phyloP scores from a whole-genome alignment of 1,284 basidiomycete genomes.

The Stereum hirsutum region DNA sequence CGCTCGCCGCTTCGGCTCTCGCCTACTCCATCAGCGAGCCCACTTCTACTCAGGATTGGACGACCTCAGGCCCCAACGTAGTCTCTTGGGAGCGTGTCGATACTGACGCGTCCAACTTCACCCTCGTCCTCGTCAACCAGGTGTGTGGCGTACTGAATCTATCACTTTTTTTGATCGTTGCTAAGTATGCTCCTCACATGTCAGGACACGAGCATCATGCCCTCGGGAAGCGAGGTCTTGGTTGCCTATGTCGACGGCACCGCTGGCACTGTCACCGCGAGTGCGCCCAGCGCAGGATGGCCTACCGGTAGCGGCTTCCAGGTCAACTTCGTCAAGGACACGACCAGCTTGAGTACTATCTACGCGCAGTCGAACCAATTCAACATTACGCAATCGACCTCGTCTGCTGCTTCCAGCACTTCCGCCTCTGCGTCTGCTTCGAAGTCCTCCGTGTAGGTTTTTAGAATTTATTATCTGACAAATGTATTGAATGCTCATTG shows the following conservation, averaged over 20 bases:
- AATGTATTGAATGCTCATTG: too few species aligned
- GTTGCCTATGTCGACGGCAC: constrained; percentile 38
- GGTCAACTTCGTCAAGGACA: constrained; percentile 57
- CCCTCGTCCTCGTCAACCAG: constrained; percentile 56
- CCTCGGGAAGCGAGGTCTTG: constrained; percentile 32
- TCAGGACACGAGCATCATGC: constrained; percentile 21
- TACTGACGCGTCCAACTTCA: constrained; percentile 62
- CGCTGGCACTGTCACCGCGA: constrained; percentile 24
- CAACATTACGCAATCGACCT: constrained; percentile 31
- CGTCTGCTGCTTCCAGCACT: not conserved
- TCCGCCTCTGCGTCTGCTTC: too few species aligned
- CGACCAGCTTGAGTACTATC: constrained; percentile 35
- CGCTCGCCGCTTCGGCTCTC: constrained; percentile 42
- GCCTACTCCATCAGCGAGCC: constrained; percentile 59
- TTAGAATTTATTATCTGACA: too few species aligned
- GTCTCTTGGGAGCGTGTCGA: constrained; percentile 55
- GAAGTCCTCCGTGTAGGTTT: too few species aligned
- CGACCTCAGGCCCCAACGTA: constrained; percentile 43
- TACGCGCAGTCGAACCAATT: constrained; percentile 60
- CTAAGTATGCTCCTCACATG: constrained; percentile 5
- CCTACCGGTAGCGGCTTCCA: constrained; percentile 45
- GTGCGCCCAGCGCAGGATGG: constrained; percentile 52
- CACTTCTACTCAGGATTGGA: constrained; percentile 42
- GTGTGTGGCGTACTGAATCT: too few species aligned
- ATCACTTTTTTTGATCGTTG: too few species aligned